Conservation (phyloP, 805 yeast genomes). For the Scheffersomyces spartinae region DNA sequence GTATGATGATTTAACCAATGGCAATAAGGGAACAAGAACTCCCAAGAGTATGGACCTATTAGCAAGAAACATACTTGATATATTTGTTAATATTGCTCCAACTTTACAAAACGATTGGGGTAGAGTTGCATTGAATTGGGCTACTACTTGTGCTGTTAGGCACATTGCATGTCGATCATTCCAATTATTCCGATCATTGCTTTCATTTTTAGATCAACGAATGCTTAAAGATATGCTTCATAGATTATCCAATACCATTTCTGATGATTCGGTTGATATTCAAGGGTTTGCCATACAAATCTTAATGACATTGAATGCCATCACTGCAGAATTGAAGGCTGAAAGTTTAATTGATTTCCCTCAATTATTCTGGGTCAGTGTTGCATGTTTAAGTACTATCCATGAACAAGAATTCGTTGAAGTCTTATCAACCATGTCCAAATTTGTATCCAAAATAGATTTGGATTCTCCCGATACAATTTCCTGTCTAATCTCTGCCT, state of each 20-base stretch:
- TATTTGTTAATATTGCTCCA: slow-evolving; percentile 35
- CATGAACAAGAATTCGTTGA: slow-evolving; percentile 93
- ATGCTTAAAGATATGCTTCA: slow-evolving; percentile 94
- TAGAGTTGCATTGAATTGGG: slow-evolving; percentile 76
- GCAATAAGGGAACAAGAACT: slow-evolving; percentile 68
- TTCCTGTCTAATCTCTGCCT: slow-evolving; percentile 68
- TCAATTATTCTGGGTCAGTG: slow-evolving; percentile 89
- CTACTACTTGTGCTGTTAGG: slow-evolving; percentile 93
- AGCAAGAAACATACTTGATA: slow-evolving; percentile 48
- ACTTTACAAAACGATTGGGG: slow-evolving; percentile 80
- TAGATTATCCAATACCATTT: slow-evolving; percentile 81
- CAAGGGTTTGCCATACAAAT: slow-evolving; percentile 98
- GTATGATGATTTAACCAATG: slow-evolving; percentile 74
- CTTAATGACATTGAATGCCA: slow-evolving; percentile 87
- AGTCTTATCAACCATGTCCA: slow-evolving; percentile 68
- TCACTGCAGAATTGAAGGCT: slow-evolving; percentile 74
- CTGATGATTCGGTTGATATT: slow-evolving; percentile 81
- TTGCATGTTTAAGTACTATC: slow-evolving; percentile 80
- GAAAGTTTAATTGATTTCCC: slow-evolving; percentile 78
- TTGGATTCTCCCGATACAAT: slow-evolving; percentile 78
- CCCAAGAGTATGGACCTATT: slow-evolving; percentile 77
- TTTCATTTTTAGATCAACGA: slow-evolving; percentile 70
- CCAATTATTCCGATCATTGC: slow-evolving; percentile 77
- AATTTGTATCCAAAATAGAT: slow-evolving; percentile 79
- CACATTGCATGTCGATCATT: slow-evolving; percentile 96